Conservation (phyloP, 768 basidiomycete species). For the Auricularia sp. region DNA sequence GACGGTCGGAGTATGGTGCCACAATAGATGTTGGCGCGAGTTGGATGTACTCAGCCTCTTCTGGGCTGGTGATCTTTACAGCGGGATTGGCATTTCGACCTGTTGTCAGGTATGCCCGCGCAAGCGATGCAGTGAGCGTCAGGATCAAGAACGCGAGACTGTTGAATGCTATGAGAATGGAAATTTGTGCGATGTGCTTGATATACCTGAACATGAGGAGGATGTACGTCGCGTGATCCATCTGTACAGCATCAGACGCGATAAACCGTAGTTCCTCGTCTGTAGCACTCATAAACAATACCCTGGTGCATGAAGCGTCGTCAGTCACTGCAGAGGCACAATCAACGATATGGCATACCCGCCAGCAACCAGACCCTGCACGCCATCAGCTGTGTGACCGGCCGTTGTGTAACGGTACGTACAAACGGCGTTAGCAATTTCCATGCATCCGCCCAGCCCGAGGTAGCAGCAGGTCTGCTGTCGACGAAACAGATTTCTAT, state of each 20-base stretch:
- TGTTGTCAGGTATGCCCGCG: conserved; percentile 56
- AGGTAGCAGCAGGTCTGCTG: conserved; percentile 16
- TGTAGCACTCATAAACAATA: conserved; percentile 87
- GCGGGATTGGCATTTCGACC: conserved; percentile 39
- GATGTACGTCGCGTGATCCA: conserved; percentile 89
- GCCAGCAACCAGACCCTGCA: conserved; percentile 57
- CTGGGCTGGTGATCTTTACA: background rate
- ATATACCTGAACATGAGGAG: conserved; percentile 69
- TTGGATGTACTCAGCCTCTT: background rate
- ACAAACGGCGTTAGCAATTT: conserved; percentile 73
- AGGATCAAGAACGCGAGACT: conserved; percentile 74
- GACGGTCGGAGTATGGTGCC: background rate
- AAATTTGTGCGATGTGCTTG: conserved; percentile 9
- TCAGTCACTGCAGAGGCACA: no score
- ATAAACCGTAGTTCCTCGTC: conserved; percentile 78
- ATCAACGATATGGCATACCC: conserved; percentile 35
- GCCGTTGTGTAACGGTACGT: conserved; percentile 24
- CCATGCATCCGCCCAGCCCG: conserved; percentile 21
- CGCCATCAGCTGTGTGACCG: background rate
- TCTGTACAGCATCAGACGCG: conserved; percentile 41
- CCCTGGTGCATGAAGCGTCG: conserved; percentile 24
- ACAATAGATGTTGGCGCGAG: background rate
- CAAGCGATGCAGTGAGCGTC: conserved; percentile 55
- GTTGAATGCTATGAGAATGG: conserved; percentile 7
- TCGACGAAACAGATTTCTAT: conserved; percentile 76